phyloP scores from a whole-genome alignment of 805 yeast genomes.

The Suhomyces vadensis region DNA sequence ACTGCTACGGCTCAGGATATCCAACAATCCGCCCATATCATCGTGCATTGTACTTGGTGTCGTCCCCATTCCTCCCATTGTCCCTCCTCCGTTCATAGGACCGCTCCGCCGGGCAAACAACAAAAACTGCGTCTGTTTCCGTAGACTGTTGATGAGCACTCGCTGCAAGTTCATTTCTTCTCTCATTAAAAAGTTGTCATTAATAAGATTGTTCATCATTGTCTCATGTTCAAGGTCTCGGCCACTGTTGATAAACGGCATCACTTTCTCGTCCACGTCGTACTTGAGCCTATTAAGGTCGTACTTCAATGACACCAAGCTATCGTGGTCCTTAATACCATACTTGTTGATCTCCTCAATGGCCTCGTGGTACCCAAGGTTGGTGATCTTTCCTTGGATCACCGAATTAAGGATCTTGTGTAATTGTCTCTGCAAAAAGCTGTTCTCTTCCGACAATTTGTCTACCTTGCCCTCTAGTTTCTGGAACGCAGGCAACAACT shows the following conservation, averaged over 20 bases:
- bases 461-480: slow-evolving; percentile 26
- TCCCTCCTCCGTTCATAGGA: not conserved
- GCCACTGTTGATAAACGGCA: slow-evolving; percentile 34
- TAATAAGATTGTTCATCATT: slow-evolving; percentile 33
- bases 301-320: slow-evolving; percentile 33
- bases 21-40: slow-evolving; percentile 23
- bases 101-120: slow-evolving; percentile 42
- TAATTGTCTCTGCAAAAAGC: slow-evolving; percentile 42
- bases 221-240: slow-evolving; percentile 21
- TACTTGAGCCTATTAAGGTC: slow-evolving; percentile 46
- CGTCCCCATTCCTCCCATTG: slow-evolving; percentile 6
- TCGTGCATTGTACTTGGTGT: slow-evolving; percentile 1
- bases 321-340: slow-evolving; percentile 27
- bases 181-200: slow-evolving; percentile 40
- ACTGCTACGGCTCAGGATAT: slow-evolving; percentile 26
- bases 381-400: slow-evolving; percentile 51
- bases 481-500: slow-evolving; percentile 28
- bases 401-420: slow-evolving; percentile 47
- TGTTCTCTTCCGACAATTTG: slow-evolving; percentile 36
- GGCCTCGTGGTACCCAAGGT: slow-evolving; percentile 48
- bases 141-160: slow-evolving; percentile 42
- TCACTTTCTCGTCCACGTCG: slow-evolving; percentile 41
- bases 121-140: slow-evolving; percentile 54
- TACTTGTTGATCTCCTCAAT: slow-evolving; percentile 45
- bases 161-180: slow-evolving; percentile 51